phyloP scores from a whole-genome alignment of 768 basidiomycete genomes.

The Basidioascus undulatus region DNA sequence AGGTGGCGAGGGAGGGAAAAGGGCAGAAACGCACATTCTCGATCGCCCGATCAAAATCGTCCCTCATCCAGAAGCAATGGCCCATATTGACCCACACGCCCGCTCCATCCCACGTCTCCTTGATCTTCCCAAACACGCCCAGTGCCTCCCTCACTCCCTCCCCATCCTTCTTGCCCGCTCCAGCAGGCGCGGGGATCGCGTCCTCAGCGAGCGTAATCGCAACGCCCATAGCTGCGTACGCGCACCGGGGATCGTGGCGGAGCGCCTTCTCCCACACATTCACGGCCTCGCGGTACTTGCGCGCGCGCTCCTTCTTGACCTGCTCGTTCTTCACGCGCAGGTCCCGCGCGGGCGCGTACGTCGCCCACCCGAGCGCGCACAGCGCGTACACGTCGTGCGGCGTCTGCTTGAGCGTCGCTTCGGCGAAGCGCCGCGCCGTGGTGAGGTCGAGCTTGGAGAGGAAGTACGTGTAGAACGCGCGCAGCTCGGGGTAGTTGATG shows the following conservation, averaged over 20 bases:
- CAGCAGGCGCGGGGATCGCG: conserved; percentile 30
- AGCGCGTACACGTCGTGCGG: conserved; percentile 75
- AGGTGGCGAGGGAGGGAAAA: neutral
- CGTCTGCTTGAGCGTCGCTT: conserved; percentile 61
- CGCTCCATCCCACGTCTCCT: conserved; percentile 31
- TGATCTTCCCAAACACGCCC: conserved; percentile 67
- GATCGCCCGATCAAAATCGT: conserved; percentile 87
- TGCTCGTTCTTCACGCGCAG: conserved; percentile 36
- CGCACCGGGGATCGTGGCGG: conserved; percentile 56
- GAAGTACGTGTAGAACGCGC: conserved; percentile 83
- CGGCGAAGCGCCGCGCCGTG: conserved; percentile 66
- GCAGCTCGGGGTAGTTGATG: conserved; percentile 54
- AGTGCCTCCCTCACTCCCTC: conserved; percentile 39
- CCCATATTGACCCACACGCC: conserved; percentile 82
- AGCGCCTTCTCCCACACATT: conserved; percentile 87
- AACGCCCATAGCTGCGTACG: conserved; percentile 80
- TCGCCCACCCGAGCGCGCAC: conserved; percentile 67
- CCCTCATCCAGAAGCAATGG: conserved; percentile 74
- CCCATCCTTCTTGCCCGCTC: conserved; percentile 24
- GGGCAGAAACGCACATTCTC: conserved; percentile 41
- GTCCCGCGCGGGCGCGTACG: conserved; percentile 68
- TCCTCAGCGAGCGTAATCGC: conserved; percentile 89
- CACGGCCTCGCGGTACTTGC: conserved; percentile 53
- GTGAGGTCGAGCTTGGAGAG: conserved; percentile 49
- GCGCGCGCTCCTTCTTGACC: conserved; percentile 40